Evolutionary conservation across 2,329 filamentous ascomycete genomes (phyloP).

Genomic region (Cucurbitaria berberidis): DNA sequence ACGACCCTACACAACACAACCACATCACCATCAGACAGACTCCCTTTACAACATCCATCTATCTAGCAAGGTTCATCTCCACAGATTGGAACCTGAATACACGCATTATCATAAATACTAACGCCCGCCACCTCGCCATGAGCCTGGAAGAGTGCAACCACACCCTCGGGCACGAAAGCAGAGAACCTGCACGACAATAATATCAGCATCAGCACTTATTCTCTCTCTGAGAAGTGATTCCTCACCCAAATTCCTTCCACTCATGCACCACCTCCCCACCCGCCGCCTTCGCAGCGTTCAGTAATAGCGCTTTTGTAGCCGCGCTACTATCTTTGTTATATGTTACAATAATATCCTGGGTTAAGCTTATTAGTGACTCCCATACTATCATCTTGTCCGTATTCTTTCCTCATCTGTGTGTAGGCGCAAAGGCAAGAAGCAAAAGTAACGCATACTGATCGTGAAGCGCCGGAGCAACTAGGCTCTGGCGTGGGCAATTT

Average conservation of each 20-base stretch:
- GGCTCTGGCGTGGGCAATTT: conserved; percentile 5
- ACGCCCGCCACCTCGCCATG: conserved; percentile 7
- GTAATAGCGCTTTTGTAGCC: conserved; percentile 3
- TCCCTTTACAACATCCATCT: too few relatives aligned
- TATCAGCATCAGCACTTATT: not conserved
- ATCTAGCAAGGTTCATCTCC: conserved; percentile 20
- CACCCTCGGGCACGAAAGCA: conserved; percentile 19
- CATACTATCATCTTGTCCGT: not conserved
- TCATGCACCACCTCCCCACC: conserved; percentile 18
- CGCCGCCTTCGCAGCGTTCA: conserved; percentile 9
- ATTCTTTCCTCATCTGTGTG: not conserved
- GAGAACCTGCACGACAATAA: conserved; percentile 14
- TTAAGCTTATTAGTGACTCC: not conserved
- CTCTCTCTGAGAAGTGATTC: too few relatives aligned
- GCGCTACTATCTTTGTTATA: not conserved
- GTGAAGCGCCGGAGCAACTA: conserved; percentile 14
- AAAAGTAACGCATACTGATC: not conserved
- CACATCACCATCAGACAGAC: too few relatives aligned
- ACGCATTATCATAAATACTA: conserved; percentile 18
- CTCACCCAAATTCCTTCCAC: conserved; percentile 19
- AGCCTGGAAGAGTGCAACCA: conserved; percentile 13
- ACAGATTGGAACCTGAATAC: conserved; percentile 20
- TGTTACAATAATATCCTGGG: conserved; percentile 19
- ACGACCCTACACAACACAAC: too few relatives aligned
- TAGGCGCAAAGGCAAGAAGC: not conserved